Evolutionary conservation across 2,329 filamentous ascomycete genomes (phyloP).

Genomic region (Seiridium cupressi): DNA sequence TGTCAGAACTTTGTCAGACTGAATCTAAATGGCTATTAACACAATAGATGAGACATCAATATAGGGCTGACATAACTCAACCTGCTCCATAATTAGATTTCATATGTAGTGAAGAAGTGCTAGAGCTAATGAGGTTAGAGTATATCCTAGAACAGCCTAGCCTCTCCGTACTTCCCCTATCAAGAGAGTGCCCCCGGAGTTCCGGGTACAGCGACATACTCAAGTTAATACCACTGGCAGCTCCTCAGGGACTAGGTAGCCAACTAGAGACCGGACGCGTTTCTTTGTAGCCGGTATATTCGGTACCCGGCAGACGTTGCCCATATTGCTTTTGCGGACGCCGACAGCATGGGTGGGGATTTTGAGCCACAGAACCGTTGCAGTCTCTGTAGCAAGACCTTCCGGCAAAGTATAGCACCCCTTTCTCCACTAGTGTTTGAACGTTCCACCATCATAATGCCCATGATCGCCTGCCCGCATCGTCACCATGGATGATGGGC

Average conservation of each 20-base stretch:
- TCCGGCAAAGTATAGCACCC: conserved; percentile 18
- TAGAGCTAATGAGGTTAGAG: background rate
- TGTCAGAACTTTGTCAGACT: too few relatives aligned
- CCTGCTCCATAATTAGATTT: too few relatives aligned
- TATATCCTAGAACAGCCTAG: background rate
- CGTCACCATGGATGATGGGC: too few relatives aligned
- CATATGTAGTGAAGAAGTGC: background rate
- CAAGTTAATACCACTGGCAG: background rate
- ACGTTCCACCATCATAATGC: background rate
- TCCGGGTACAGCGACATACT: background rate
- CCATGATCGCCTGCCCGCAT: too few relatives aligned
- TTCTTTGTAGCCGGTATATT: too few relatives aligned
- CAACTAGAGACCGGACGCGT: too few relatives aligned
- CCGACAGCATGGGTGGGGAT: conserved; percentile 9
- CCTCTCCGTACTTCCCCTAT: background rate
- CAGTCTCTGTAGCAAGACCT: conserved; percentile 17
- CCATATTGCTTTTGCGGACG: background rate
- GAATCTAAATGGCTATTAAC: too few relatives aligned
- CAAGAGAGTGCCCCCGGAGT: conserved; percentile 32
- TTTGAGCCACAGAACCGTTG: conserved; percentile 11
- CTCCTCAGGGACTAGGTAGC: too few relatives aligned
- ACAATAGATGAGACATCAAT: too few relatives aligned
- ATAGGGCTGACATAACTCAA: too few relatives aligned
- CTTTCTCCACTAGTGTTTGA: background rate
- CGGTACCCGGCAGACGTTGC: too few relatives aligned